Percentiles rank a stretch among this genome's conserved stretches.
phyloP scores from a whole-genome alignment of 31 red algal genomes.

The Odonthalia washingtoniensis region DNA sequence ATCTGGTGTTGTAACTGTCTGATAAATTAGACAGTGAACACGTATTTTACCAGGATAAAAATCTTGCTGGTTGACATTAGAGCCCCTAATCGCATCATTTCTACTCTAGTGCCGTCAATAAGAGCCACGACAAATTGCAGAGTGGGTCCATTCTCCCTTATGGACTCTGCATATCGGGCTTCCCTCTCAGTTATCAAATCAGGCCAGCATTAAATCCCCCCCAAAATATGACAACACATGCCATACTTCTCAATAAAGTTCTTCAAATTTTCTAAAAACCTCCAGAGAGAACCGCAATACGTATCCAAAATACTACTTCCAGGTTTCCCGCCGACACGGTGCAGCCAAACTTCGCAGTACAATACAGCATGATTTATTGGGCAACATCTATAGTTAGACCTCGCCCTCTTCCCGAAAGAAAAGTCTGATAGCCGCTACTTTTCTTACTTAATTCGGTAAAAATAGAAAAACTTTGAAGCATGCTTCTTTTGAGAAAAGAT shows the following conservation, averaged over 20 bases:
- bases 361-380: background rate
- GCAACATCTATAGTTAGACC: background rate
- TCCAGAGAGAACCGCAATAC: background rate
- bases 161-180: background rate
- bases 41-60: too few relatives aligned
- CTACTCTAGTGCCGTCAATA: slow-evolving; percentile 37
- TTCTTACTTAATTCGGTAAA: background rate
- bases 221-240: background rate
- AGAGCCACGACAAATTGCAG: background rate
- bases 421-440: background rate
- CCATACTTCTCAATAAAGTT: background rate
- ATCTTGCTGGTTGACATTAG: background rate
- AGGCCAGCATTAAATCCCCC: background rate
- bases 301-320: background rate
- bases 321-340: background rate
- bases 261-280: slow-evolving; percentile 7
- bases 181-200: background rate
- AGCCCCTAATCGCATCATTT: background rate
- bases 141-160: background rate
- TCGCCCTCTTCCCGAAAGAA: background rate
- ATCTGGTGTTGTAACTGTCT: background rate
- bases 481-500: background rate
- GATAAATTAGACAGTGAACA: background rate
- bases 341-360: background rate
- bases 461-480: background rate